Evolutionary conservation across 1,284 basidiomycete species (phyloP).

Genomic region (Rhizoctonia solani): DNA sequence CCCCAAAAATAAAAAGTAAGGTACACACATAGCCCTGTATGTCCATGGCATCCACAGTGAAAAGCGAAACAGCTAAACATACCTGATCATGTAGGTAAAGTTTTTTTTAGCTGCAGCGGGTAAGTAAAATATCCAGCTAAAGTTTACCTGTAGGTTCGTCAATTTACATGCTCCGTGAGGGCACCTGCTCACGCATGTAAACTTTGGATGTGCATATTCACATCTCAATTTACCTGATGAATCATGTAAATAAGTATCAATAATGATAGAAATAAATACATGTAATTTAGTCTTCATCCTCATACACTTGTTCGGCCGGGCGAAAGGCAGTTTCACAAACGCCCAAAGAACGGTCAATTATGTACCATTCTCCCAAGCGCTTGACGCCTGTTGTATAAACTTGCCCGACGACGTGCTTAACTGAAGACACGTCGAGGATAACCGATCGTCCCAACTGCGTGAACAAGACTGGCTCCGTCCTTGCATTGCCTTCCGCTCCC

Average conservation of each 20-base stretch:
- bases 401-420: background rate
- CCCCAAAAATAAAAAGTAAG: too few species aligned
- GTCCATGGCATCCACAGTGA: too few species aligned
- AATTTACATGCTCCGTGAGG: background rate
- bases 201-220: background rate
- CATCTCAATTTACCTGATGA: background rate
- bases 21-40: too few species aligned
- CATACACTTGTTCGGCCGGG: background rate
- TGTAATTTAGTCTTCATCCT: background rate
- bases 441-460: background rate
- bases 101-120: too few species aligned
- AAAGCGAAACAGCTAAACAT: too few species aligned
- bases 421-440: conserved; percentile 9
- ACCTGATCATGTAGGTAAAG: too few species aligned
- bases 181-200: background rate
- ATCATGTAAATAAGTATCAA: background rate
- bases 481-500: background rate
- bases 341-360: background rate
- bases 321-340: background rate
- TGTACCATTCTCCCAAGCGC: background rate
- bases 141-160: background rate
- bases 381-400: background rate
- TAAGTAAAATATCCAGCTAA: too few species aligned
- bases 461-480: background rate
- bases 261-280: background rate